Base-by-base conservation (phyloP, 805 yeast genomes). In the Cyberlindnera americana region DNA sequence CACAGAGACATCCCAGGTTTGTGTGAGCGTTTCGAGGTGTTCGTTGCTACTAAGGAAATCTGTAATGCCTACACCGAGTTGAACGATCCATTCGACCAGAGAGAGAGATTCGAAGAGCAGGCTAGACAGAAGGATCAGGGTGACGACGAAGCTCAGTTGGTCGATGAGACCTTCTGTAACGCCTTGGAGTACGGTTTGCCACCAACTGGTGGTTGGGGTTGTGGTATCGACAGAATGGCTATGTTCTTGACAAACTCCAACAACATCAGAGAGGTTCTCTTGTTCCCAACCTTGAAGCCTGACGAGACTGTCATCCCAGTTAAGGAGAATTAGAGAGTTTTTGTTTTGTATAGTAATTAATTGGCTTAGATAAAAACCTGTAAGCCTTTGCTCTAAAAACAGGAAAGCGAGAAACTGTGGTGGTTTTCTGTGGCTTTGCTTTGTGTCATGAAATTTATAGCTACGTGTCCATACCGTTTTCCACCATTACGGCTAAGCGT, bases 201-300 rank as follows among this genome's bases (percentile, higher is more conserved):
- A 45, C 99, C 99, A 59, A 93, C 98, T 56, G 98, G 95, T 66
- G 99, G 99, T 55, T 91, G 98, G 98, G 99, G 99, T 57, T 83
- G 95, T 71, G 99, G 99, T 77, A 90, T 91, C 54, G 99, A 91
- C 70, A 84, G 99, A 75, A 65, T 91, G 61, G 89, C 96, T 61
- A 91, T 91, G 99, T 93, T 93, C 75, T 78, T 93, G 72, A 93
- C 98, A 47, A 81, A 93, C 69, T 86, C 96, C 43, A 85, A 89
- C 74, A 86, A 96, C 54, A 91, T 91, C 61, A 88, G 96, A 81
- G 99, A 91, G 73, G 98, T 91, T 35, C 75, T 91, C 55, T 72
- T 93, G 66, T 91, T 91, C 95, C 99, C 99, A 67, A 90, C 98
- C 47, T 87, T 91, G 79, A 93, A 90, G 75, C 99, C 98, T 33